Evolutionary conservation across 169 alveolate species (phyloP), one percentile per base, ranked within the genome.

Genomic region (Plasmodium gaboni): DNA sequence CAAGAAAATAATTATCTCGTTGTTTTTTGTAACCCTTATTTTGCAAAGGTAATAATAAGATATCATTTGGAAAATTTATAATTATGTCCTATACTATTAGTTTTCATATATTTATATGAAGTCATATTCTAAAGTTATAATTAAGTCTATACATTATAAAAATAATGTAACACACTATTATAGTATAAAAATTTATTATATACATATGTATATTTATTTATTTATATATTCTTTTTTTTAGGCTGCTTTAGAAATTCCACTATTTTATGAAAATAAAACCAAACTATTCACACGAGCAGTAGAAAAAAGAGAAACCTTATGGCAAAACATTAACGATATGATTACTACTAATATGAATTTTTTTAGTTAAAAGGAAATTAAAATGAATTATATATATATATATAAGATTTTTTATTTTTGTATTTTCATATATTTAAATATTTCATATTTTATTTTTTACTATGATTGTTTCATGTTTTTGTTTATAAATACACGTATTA

Each of bases 11-110:
- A 91, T 53, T 93, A 73, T 60, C 92, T 76, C 12, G 96, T 93
- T 0, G 96, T 93, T 7, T 93, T 93, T 73, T 93, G 94, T 26
- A 76, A 92, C 19, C 78, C 89, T 9, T 73, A 88, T 28, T 92
- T 87, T 70, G 93, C 93, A 38, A 93, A 93, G 92, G 96, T 93
- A 48, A 19, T 60, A 51, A 32, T 32, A 32, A 32, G 44, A 32
- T 4, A 32, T 32, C 6, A 32, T 6, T 32, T 32, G 44, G 44
- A 32, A 6, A 32, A 3, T 32, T 32, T 32, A 26, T 32, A 32
- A 32, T 4, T 32, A 32, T 32, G 44, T 4, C 44, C 7, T 32
- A 32, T 32, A 4, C 44, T 32, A 32, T 32, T 3, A 5, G 44
- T 32, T 32, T 32, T 32, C 44, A 32, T 32, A 32, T 32, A 32